These are phyloP conservation scores for Coemansia sp. DNA, from an alignment of 192 early-diverging fungal genomes.

Conservation along the genomic window DNA sequence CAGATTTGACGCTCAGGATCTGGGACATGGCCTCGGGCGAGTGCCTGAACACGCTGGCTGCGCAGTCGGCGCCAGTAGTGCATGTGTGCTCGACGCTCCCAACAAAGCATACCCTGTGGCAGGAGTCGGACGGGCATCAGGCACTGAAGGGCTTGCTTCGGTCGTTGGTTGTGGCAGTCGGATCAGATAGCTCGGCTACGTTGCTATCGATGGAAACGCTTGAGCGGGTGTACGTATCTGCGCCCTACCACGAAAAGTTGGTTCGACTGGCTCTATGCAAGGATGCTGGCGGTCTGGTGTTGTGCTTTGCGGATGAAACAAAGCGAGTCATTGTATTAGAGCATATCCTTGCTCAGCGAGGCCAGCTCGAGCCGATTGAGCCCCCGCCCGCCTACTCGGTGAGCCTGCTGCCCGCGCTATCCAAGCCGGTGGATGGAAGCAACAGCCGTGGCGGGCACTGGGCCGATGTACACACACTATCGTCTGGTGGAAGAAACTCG, in stretches of 20 bases:
- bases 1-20: constrained; percentile 44
- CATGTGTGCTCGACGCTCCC: constrained; percentile 13
- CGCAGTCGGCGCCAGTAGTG: constrained; percentile 42
- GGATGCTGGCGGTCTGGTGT: constrained; percentile 12
- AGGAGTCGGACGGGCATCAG: constrained; percentile 16
- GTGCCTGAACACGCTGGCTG: constrained; percentile 23
- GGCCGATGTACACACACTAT: constrained; percentile 2
- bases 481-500: neutral
- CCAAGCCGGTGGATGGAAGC: neutral
- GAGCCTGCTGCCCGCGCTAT: neutral
- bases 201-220: constrained; percentile 28
- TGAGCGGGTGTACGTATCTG: constrained; percentile 30
- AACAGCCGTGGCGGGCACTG: constrained; percentile 4
- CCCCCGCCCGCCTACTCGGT: constrained; percentile 1
- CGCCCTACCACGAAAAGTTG: constrained; percentile 23
- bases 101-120: constrained; percentile 16
- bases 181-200: constrained; percentile 35
- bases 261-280: constrained; percentile 20
- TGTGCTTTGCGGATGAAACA: constrained; percentile 31
- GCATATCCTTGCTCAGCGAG: constrained; percentile 6
- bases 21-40: constrained; percentile 29
- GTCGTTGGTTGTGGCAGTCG: constrained; percentile 33
- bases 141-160: constrained; percentile 7
- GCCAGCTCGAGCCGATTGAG: constrained; percentile 1
- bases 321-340: constrained; percentile 12